Conservation (phyloP, 306 rosid genomes). For the apple (Malus domestica) region DNA sequence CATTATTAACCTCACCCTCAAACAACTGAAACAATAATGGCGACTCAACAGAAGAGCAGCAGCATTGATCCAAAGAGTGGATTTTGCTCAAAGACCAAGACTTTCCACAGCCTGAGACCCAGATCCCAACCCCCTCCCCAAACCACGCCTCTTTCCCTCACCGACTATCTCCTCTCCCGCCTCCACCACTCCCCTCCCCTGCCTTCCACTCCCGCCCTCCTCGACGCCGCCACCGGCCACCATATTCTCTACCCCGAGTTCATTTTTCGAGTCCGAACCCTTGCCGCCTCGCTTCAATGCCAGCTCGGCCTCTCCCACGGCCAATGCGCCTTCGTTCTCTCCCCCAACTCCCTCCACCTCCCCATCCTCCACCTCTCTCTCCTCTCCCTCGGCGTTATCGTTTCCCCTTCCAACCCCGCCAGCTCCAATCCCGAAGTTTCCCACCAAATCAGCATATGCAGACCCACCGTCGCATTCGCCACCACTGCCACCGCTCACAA, state of each 20-base stretch:
- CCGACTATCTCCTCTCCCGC: conserved; percentile 16
- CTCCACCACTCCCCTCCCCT: conserved; percentile 14
- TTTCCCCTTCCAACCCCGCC: conserved; percentile 31
- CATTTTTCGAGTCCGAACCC: conserved; percentile 10
- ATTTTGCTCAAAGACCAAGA: conserved; percentile 8
- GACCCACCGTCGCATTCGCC: conserved; percentile 27
- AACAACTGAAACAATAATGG: neutral
- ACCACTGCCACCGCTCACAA: conserved; percentile 12
- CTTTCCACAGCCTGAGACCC: conserved; percentile 18
- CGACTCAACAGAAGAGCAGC: neutral
- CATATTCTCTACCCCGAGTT: conserved; percentile 19
- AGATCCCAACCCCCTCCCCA: conserved; percentile 12
- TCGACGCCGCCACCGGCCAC: conserved; percentile 13
- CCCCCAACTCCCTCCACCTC: conserved; percentile 19
- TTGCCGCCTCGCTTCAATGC: conserved; percentile 8
- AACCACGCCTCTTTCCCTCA: conserved; percentile 18
- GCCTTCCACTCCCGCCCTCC: conserved; percentile 17
- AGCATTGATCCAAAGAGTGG: conserved; percentile 17
- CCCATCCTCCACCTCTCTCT: conserved; percentile 29
- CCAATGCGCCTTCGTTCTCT: conserved; percentile 20
- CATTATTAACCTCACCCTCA: neutral
- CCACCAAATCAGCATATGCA: conserved; percentile 25
- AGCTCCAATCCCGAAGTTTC: conserved; percentile 14
- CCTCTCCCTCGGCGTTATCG: conserved; percentile 22
- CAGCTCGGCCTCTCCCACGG: conserved; percentile 1